Evolutionary conservation across 179 eudicot species (phyloP).

Genomic region (Spergularia azorica): DNA sequence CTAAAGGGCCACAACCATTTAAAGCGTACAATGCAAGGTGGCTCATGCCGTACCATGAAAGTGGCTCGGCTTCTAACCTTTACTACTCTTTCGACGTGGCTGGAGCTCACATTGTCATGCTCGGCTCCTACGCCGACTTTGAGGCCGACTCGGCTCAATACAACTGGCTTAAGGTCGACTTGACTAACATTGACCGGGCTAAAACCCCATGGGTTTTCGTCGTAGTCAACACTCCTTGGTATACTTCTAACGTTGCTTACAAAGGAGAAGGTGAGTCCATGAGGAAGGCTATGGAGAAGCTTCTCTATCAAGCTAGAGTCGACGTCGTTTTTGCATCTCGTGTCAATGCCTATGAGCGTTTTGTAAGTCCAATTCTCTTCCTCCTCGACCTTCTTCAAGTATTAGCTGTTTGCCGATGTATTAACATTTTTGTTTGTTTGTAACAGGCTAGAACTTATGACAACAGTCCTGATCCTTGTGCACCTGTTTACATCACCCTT

Average conservation of each 20-base stretch:
- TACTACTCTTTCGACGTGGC: slow-evolving; percentile 73
- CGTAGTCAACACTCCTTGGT: slow-evolving; percentile 68
- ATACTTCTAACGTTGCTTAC: slow-evolving; percentile 61
- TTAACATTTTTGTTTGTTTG: too few relatives aligned
- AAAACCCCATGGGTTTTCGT: slow-evolving; percentile 65
- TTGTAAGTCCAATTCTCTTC: slow-evolving; percentile 44
- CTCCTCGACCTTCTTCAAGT: too few relatives aligned
- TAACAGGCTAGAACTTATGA: slow-evolving; percentile 29
- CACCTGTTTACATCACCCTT: slow-evolving; percentile 37
- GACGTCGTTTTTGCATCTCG: slow-evolving; percentile 65
- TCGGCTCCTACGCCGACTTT: slow-evolving; percentile 64
- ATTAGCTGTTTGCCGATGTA: background rate
- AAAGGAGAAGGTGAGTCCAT: slow-evolving; percentile 71
- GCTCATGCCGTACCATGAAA: slow-evolving; percentile 71
- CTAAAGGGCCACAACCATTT: slow-evolving; percentile 51
- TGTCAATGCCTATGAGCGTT: slow-evolving; percentile 78
- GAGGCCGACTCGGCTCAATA: slow-evolving; percentile 59
- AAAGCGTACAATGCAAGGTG: slow-evolving; percentile 70
- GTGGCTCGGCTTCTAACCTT: slow-evolving; percentile 63
- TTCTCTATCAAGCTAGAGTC: slow-evolving; percentile 50
- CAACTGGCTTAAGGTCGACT: slow-evolving; percentile 59
- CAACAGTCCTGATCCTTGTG: slow-evolving; percentile 29
- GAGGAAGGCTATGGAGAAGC: slow-evolving; percentile 60
- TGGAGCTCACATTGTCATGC: slow-evolving; percentile 58
- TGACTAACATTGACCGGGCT: slow-evolving; percentile 40